A percentile compares a stretch with the other conserved stretches of the same genome.
Conservation (phyloP, 2,329 filamentous ascomycete species). For the Pseudopithomyces maydicus region DNA sequence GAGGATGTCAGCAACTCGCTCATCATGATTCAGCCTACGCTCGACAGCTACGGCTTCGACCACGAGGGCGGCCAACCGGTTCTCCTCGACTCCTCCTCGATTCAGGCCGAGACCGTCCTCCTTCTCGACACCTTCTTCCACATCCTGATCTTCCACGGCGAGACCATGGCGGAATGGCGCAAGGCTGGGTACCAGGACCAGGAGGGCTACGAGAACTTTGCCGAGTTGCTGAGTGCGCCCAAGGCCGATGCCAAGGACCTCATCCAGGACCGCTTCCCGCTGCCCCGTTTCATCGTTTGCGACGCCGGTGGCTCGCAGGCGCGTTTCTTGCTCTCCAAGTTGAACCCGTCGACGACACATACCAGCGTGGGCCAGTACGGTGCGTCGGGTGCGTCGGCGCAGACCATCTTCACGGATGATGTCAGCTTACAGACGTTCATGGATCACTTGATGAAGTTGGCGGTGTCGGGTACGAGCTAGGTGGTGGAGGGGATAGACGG, state of each 20-base stretch:
- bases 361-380: constrained; percentile 85
- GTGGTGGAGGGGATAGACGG: background rate
- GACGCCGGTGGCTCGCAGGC: constrained; percentile 98
- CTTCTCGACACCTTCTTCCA: constrained; percentile 99
- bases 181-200: constrained; percentile 98
- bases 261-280: constrained; percentile 95
- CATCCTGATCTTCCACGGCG: constrained; percentile 98
- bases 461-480: constrained; percentile 44
- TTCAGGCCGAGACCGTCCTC: constrained; percentile 90
- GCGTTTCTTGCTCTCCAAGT: constrained; percentile 93
- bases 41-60: constrained; percentile 97
- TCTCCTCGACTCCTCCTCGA: constrained; percentile 93
- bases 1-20: constrained; percentile 96
- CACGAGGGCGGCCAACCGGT: constrained; percentile 92
- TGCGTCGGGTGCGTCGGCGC: constrained; percentile 84
- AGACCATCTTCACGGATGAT: constrained; percentile 99
- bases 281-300: constrained; percentile 97
- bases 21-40: constrained; percentile 97
- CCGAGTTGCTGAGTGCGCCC: constrained; percentile 81
- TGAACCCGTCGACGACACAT: constrained; percentile 97
- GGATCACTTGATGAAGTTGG: constrained; percentile 96
- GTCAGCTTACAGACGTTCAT: constrained; percentile 98
- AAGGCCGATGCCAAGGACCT: constrained; percentile 98
- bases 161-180: constrained; percentile 97
- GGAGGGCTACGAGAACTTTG: constrained; percentile 97